phyloP scores from a whole-genome alignment of 495 filamentous ascomycete genomes.

The Aspergillus baeticus region DNA sequence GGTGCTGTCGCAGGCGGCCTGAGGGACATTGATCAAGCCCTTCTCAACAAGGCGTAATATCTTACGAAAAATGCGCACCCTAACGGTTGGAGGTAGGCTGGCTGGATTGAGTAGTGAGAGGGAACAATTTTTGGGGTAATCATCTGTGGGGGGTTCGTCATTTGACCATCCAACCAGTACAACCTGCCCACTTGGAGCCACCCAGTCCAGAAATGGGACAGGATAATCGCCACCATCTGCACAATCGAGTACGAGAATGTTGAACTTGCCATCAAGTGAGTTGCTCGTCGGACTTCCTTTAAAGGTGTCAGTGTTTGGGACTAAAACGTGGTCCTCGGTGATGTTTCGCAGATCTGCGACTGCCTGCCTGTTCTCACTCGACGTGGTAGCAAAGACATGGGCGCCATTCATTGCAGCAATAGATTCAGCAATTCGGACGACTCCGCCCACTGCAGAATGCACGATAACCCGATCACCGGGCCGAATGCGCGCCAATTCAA shows the following conservation, averaged over 20 bases:
- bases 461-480: constrained; percentile 27
- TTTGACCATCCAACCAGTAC: background rate
- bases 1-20: background rate
- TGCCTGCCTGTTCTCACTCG: constrained; percentile 15
- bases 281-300: background rate
- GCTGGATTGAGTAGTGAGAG: background rate
- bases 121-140: background rate
- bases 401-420: constrained; percentile 53
- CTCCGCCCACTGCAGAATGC: constrained; percentile 26
- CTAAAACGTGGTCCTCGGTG: background rate
- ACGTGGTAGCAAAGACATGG: constrained; percentile 54
- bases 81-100: background rate
- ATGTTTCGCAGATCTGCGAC: background rate
- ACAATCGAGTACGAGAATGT: background rate
- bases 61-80: background rate
- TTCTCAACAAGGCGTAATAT: background rate
- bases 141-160: background rate
- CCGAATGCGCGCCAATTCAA: constrained; percentile 22
- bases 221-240: background rate
- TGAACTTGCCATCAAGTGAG: background rate
- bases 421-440: constrained; percentile 55
- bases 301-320: background rate
- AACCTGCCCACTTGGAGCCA: background rate
- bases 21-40: background rate
- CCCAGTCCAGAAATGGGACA: background rate